Base-by-base conservation (phyloP, 2,329 filamentous ascomycete genomes). In the Exserohilum turcica region DNA sequence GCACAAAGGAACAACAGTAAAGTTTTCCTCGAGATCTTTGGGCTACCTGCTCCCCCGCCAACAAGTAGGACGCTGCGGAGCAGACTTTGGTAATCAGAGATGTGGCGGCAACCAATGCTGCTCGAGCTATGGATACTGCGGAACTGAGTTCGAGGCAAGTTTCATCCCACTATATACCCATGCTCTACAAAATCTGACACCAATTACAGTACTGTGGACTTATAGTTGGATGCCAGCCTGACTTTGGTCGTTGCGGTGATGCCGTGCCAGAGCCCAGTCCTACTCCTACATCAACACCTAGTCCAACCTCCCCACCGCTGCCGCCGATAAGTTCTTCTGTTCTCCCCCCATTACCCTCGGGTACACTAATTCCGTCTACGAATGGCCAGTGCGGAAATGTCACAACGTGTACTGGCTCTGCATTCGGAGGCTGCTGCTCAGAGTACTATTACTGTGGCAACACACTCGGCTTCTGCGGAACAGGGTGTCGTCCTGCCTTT, bases 321-420 rank as follows among this genome's bases (percentile, higher is more conserved):
- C 60, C 66, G 2, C 50, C 64, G 3, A 52, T 61, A 47, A 61
- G 52, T 39, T 63, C 63, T 2, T 59, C 59, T 8, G 52, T 53
- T 8, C 28, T 60, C 12, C 64, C 67, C 12, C 64, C 67, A 9
- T 46, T 66, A 8, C 65, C 67, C 3, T 63, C 67, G 0, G 65
- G 65, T 31, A 61, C 52, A 2, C 43, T 69, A 5, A 58, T 68
- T 36, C 43, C 65, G 12, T 67, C 64, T 5, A 44, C 55, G 3
- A 70, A 68, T 48, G 66, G 67, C 10, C 62, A 64, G 39, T 70
- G 67, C 48, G 66, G 67, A 35, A 70, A 70, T 36, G 45, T 49
- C 6, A 70, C 67, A n/a, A 70, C 67, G 2, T 70, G 67, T 48
- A 62, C 44, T 4, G 66, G 66, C 3, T 68, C 62, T 2, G 24